These are phyloP conservation scores for Saccharomyces jurei DNA, from an alignment of 805 yeast species.

Conservation along the genomic window DNA sequence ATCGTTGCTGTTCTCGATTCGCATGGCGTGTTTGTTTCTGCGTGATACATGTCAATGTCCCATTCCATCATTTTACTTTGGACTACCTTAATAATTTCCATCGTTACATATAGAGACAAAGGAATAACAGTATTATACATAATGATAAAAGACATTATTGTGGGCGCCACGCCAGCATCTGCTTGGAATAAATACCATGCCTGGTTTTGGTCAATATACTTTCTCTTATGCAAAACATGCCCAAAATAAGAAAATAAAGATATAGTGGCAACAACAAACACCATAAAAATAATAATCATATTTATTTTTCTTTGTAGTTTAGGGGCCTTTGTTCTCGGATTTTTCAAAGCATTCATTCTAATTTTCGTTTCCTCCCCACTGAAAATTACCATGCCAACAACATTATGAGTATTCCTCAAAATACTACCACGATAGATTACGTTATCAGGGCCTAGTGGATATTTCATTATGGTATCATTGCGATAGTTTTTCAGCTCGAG, in stretches of 20 bases:
- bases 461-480: slow-evolving; percentile 31
- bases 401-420: slow-evolving; percentile 69
- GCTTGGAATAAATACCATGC: slow-evolving; percentile 69
- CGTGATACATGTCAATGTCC: slow-evolving; percentile 93
- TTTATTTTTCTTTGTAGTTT: slow-evolving; percentile 79
- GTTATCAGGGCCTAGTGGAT: slow-evolving; percentile 71
- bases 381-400: slow-evolving; percentile 76
- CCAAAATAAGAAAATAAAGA: slow-evolving; percentile 80
- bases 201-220: slow-evolving; percentile 30
- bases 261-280: slow-evolving; percentile 61
- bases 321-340: slow-evolving; percentile 90
- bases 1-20: slow-evolving; percentile 94
- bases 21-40: slow-evolving; percentile 77
- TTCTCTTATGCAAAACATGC: slow-evolving; percentile 44
- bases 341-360: slow-evolving; percentile 86
- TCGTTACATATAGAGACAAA: slow-evolving; percentile 85
- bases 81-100: slow-evolving; percentile 88
- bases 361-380: slow-evolving; percentile 95
- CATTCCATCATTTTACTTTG: slow-evolving; percentile 75
- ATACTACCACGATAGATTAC: slow-evolving; percentile 88
- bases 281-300: slow-evolving; percentile 80
- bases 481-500: slow-evolving; percentile 33
- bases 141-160: slow-evolving; percentile 90
- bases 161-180: slow-evolving; percentile 80
- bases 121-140: slow-evolving; percentile 97